A percentile compares a stretch with the other conserved stretches of the same genome.
These are phyloP conservation scores for Suillus placidus DNA, from an alignment of 768 basidiomycete species.

Conservation along the genomic window DNA sequence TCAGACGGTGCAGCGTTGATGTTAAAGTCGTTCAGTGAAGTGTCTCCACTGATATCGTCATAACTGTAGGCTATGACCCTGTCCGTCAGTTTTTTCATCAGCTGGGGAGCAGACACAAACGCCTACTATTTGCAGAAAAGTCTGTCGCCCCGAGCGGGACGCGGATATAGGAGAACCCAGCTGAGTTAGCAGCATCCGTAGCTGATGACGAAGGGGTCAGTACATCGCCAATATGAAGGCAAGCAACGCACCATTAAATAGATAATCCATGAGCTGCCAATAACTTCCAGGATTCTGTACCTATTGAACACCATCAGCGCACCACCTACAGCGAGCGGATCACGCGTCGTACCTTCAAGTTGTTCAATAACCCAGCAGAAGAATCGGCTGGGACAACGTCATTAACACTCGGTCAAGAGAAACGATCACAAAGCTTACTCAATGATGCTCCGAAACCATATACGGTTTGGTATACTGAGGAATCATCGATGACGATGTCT, in stretches of 20 bases:
- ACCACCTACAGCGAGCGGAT: neutral
- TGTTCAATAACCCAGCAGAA: constrained; percentile 59
- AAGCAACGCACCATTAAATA: constrained; percentile 48
- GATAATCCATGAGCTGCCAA: constrained; percentile 55
- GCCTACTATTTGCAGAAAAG: constrained; percentile 62
- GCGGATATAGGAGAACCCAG: constrained; percentile 71
- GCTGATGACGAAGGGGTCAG: constrained; percentile 32
- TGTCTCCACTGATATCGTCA: constrained; percentile 65
- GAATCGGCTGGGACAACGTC: constrained; percentile 59
- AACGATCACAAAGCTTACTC: constrained; percentile 43
- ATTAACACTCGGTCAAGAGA: constrained; percentile 11
- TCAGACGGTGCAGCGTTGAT: constrained; percentile 61
- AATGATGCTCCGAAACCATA: constrained; percentile 68
- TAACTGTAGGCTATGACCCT: constrained; percentile 56
- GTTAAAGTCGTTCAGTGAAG: constrained; percentile 58
- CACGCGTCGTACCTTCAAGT: constrained; percentile 56
- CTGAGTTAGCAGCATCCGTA: constrained; percentile 59
- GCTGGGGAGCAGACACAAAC: neutral
- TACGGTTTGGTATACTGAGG: constrained; percentile 58
- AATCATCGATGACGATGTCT: constrained; percentile 64
- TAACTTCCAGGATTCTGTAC: constrained; percentile 56
- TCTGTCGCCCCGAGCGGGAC: constrained; percentile 75
- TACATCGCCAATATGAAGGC: neutral
- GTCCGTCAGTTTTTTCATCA: constrained; percentile 9
- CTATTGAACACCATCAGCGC: constrained; percentile 32